Base-by-base conservation (phyloP, 768 basidiomycete species). In the Suillus fuscotomentosus region DNA sequence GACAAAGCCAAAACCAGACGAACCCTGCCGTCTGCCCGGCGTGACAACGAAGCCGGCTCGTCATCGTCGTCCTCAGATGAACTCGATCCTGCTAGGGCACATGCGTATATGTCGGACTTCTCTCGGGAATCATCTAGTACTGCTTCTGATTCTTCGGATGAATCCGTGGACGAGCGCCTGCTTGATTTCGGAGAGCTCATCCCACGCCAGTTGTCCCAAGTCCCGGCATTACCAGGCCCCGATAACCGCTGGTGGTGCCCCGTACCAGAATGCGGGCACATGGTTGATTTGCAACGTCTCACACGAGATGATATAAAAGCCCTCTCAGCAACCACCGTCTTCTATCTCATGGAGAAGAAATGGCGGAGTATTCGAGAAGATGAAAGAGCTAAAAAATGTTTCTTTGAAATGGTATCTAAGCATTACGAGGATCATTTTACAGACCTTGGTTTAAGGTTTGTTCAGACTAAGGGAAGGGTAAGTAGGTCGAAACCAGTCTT, bases 81-180 rank as follows among this genome's bases (percentile, higher is more conserved):
- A 27, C 67, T 55, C 14, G 43, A 45, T 27, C 61, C 45, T n/a
- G 61, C 56, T 15, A 60, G 57, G 69, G 55, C 77, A 70, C 61
- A 69, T 70, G 69, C 47, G 13, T 88, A 88, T 66, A 85, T 84
- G 69, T 79, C 84, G 0, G 87, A 89, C 68, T 88, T 88, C 70
- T 84, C 83, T 13, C 81, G 82, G n/a, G 69, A 72, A 8, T 86
- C 86, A 5, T 81, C 83, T 24, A 75, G 74, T 14, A 76, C 80
- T 7, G 78, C 74, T n/a, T 73, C 81, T 2, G 80, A 81, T 50
- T 77, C 80, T 11, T 63, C 61, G 54, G 73, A 74, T 47, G 60
- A 71, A 13, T 61, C 65, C 45, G 63, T 62, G 22, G 77, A 75
- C 27, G 61, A 57, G 54, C 62, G 73, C 67, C 67, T 67, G 55